These are phyloP conservation scores for Botrytis fabae DNA, from an alignment of 2,329 filamentous ascomycete genomes.

Conservation along the genomic window DNA sequence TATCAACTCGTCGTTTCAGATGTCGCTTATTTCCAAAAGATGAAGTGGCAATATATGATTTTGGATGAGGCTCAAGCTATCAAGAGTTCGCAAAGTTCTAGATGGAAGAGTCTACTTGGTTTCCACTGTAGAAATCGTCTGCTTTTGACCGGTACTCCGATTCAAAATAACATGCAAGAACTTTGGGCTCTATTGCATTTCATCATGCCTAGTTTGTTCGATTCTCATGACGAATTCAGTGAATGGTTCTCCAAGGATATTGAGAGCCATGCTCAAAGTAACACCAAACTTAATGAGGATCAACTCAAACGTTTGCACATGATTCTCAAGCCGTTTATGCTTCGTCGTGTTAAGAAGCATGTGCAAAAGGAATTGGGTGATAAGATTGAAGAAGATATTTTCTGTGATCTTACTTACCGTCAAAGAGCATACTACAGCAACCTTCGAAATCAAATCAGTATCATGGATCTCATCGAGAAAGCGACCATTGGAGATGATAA, in stretches of 20 bases:
- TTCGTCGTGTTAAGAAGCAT: conserved; percentile 99
- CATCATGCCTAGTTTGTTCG: conserved; percentile 99
- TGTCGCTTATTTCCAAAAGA: conserved; percentile 97
- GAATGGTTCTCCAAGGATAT: conserved; percentile 97
- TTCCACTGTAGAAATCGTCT: conserved; percentile 96
- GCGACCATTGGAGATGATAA: conserved; percentile 90
- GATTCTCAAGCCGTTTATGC: conserved; percentile 99
- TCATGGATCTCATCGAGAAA: conserved; percentile 98
- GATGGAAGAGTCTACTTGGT: conserved; percentile 92
- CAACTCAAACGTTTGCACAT: conserved; percentile 96
- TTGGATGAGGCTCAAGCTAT: conserved; percentile 98
- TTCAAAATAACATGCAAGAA: conserved; percentile 99
- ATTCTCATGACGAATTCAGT: conserved; percentile 88
- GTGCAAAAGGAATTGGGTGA: conserved; percentile 98
- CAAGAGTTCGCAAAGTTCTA: conserved; percentile 93
- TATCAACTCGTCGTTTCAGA: conserved; percentile 97
- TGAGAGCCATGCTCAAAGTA: conserved; percentile 96
- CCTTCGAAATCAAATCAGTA: conserved; percentile 93
- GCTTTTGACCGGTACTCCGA: conserved; percentile 91
- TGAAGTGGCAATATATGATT: conserved; percentile 99
- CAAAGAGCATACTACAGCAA: conserved; percentile 93
- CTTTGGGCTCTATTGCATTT: conserved; percentile 97
- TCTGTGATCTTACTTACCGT: conserved; percentile 94
- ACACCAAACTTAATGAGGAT: conserved; percentile 99
- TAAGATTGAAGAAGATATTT: conserved; percentile 96